Evolutionary conservation across 805 yeast species (phyloP).

Genomic region (Tetrapisispora iriomotensis): DNA sequence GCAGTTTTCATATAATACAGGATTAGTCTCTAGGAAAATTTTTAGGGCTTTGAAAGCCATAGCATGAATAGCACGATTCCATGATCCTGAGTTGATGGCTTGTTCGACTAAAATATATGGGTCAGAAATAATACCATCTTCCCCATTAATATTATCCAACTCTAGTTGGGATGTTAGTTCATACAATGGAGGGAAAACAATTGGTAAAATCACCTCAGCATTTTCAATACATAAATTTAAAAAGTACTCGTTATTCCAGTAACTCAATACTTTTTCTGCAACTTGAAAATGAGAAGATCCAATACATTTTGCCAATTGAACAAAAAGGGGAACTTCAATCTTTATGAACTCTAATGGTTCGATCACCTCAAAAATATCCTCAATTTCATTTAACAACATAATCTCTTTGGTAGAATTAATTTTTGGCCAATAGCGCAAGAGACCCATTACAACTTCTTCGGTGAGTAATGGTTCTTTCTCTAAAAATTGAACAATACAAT

Average conservation of each 20-base stretch:
- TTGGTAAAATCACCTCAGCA: constrained; percentile 86
- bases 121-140: constrained; percentile 22
- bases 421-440: constrained; percentile 94
- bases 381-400: constrained; percentile 90
- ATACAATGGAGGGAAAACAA: constrained; percentile 80
- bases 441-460: constrained; percentile 93
- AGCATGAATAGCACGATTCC: constrained; percentile 91
- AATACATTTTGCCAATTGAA: constrained; percentile 88
- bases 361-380: constrained; percentile 92
- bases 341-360: constrained; percentile 87
- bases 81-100: constrained; percentile 47
- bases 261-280: constrained; percentile 86
- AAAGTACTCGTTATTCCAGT: constrained; percentile 92
- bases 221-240: constrained; percentile 82
- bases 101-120: constrained; percentile 32
- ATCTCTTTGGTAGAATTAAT: constrained; percentile 90
- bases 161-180: constrained; percentile 53
- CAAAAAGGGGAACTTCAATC: constrained; percentile 86
- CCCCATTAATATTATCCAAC: constrained; percentile 20
- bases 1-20: constrained; percentile 84
- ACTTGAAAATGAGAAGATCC: constrained; percentile 96
- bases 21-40: constrained; percentile 86
- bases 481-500: constrained; percentile 91
- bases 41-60: constrained; percentile 86
- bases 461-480: constrained; percentile 90